A percentile compares a stretch with the other conserved stretches of the same genome.
These are phyloP conservation scores for Botryotinia globosa DNA, from an alignment of 2,329 filamentous ascomycete genomes.

Conservation along the genomic window DNA sequence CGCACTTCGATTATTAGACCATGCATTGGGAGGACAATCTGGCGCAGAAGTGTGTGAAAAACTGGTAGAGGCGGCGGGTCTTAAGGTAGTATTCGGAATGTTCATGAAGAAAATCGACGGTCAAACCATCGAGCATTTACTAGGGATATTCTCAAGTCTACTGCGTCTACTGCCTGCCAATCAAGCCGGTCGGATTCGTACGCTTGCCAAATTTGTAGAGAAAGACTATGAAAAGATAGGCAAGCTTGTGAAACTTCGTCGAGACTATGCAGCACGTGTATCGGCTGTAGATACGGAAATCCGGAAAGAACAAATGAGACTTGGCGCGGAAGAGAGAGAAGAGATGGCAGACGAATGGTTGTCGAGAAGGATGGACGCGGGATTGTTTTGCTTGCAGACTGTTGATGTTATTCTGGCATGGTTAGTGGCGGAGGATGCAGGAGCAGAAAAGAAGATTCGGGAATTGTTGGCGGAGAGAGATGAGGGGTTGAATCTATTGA, in stretches of 20 bases:
- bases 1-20: slow-evolving; percentile 79
- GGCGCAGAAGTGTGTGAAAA: slow-evolving; percentile 66
- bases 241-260: slow-evolving; percentile 68
- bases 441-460: slow-evolving; percentile 64
- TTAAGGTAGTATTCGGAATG: slow-evolving; percentile 80
- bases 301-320: slow-evolving; percentile 51
- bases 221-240: slow-evolving; percentile 85
- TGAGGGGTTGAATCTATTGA: slow-evolving; percentile 62
- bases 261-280: slow-evolving; percentile 65
- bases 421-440: slow-evolving; percentile 85
- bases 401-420: slow-evolving; percentile 85
- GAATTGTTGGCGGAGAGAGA: slow-evolving; percentile 65
- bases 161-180: slow-evolving; percentile 75
- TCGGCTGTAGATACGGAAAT: slow-evolving; percentile 62
- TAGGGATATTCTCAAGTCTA: slow-evolving; percentile 81
- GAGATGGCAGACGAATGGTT: slow-evolving; percentile 69
- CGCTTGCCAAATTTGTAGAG: slow-evolving; percentile 92
- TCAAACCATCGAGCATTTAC: slow-evolving; percentile 70
- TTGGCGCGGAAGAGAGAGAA: slow-evolving; percentile 58
- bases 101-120: slow-evolving; percentile 80
- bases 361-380: slow-evolving; percentile 73
- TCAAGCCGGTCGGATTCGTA: slow-evolving; percentile 74
- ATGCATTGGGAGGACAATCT: slow-evolving; percentile 63
- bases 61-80: slow-evolving; percentile 76
- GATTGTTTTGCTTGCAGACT: slow-evolving; percentile 77